Conservation (phyloP, 2,329 filamentous ascomycete genomes). For the Nakataea oryzae region DNA sequence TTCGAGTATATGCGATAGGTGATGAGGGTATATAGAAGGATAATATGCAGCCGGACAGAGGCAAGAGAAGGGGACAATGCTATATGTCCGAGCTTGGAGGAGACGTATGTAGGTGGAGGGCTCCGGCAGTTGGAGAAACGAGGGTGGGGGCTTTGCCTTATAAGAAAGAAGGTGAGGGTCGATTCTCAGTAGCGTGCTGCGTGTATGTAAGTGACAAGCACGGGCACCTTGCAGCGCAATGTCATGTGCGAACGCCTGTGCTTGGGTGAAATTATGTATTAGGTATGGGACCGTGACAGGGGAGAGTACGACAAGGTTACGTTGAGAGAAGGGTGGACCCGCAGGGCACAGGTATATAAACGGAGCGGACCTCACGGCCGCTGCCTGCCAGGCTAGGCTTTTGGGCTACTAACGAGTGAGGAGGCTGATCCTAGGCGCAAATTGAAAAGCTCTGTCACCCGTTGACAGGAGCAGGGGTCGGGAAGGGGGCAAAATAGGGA, state of each 20-base stretch:
- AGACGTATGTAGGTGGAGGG: background rate
- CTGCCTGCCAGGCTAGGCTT: background rate
- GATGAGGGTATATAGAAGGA: background rate
- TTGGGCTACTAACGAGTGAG: background rate
- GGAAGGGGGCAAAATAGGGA: background rate
- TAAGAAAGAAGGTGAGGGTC: constrained; percentile 2
- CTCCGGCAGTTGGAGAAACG: background rate
- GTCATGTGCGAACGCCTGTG: constrained; percentile 2
- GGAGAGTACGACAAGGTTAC: background rate
- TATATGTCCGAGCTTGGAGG: background rate
- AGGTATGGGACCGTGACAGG: background rate
- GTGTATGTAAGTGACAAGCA: constrained; percentile 4
- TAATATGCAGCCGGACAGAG: background rate
- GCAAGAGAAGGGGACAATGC: background rate
- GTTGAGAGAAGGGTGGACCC: background rate
- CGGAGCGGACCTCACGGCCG: background rate
- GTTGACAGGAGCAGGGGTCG: background rate
- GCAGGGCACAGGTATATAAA: background rate
- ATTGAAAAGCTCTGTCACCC: background rate
- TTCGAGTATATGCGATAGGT: background rate
- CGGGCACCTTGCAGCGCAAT: background rate
- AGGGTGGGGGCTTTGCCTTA: constrained; percentile 2
- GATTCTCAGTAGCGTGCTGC: background rate
- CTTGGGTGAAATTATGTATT: constrained; percentile 1
- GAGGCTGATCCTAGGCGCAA: background rate